Conservation (phyloP, 148 eudicot genomes). For the Camellia japonica region DNA sequence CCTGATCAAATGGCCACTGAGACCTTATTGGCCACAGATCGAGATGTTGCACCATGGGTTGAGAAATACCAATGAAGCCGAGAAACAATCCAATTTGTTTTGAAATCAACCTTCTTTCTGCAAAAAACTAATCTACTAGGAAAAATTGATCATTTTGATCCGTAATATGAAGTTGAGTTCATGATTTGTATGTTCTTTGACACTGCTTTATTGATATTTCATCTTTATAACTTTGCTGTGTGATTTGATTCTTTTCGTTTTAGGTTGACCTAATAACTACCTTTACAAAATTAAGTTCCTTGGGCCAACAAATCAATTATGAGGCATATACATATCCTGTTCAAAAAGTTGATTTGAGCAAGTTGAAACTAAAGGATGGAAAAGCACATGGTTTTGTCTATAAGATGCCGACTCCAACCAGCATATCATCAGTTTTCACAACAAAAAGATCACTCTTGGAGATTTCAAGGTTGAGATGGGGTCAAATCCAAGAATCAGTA, state of each 20-base stretch:
- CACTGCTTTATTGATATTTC: neutral
- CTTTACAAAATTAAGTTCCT: constrained; percentile 74
- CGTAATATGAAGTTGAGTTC: neutral
- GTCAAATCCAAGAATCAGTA: no score
- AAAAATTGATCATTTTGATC: no score
- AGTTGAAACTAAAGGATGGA: constrained; percentile 63
- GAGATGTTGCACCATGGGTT: constrained; percentile 89
- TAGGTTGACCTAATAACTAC: constrained; percentile 95
- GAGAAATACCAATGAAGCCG: constrained; percentile 95
- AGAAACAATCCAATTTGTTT: no score
- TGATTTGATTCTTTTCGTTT: constrained; percentile 20
- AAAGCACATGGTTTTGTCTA: neutral
- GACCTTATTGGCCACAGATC: constrained; percentile 64
- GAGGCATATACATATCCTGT: constrained; percentile 93
- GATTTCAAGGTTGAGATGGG: no score
- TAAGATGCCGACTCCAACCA: neutral
- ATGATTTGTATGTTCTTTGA: neutral
- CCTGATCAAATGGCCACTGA: constrained; percentile 89
- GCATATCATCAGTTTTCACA: neutral
- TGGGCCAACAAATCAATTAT: constrained; percentile 86
- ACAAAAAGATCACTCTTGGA: no score
- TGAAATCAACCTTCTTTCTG: no score
- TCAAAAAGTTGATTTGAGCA: constrained; percentile 59
- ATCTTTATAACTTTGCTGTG: neutral
- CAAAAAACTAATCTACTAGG: no score